Base-by-base conservation (phyloP, 2,329 filamentous ascomycete species). In the Talaromyces piceae region DNA sequence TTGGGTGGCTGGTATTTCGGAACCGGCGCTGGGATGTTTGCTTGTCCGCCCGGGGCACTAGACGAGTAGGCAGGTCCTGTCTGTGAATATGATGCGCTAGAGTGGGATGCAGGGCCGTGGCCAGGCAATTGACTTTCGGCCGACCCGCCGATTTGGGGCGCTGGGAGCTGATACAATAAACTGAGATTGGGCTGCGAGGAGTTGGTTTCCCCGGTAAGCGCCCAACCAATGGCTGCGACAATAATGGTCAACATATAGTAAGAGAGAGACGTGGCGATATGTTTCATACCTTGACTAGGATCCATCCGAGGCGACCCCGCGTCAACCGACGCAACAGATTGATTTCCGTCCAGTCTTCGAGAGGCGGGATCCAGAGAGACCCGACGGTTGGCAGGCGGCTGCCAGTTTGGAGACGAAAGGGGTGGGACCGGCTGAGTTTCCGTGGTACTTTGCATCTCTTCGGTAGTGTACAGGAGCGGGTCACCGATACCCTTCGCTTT, bases 401-500 rank as follows among this genome's bases (percentile, higher is more conserved):
- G 59, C 77, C 78, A 80, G 1, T 74, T 72, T 31, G 76, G 73
- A 22, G 73, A 73, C 3, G 72, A 75, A 49, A 80, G 76, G 1
- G 73, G 68, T 9, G 73, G 75, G 30, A 76, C 71, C 23, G 72
- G 77, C 3, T 77, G 72, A 23, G 75, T 69, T 57, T 85, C 78
- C 33, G 75, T 79, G 3, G 81, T 82, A 61, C 81, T 84, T 63
- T 89, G 87, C 67, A 87, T 88, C 65, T 95, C 89, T 63, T 94
- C 88, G 12, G 70, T 70, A 0, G 79, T 82, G 57, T 83, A 83
- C 8, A 83, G 63, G 12, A 82, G 65, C 2, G 80, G 89, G 61
- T 95, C 88, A 68, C 85, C 87, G 31, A 91, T 88, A 1, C 89
- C 89, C 64, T 91, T 89, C 12, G 88, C 83, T 65, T 93, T 93